These are phyloP conservation scores for Trichophyton rubrum DNA, from an alignment of 2,329 filamentous ascomycete genomes.

Conservation along the genomic window DNA sequence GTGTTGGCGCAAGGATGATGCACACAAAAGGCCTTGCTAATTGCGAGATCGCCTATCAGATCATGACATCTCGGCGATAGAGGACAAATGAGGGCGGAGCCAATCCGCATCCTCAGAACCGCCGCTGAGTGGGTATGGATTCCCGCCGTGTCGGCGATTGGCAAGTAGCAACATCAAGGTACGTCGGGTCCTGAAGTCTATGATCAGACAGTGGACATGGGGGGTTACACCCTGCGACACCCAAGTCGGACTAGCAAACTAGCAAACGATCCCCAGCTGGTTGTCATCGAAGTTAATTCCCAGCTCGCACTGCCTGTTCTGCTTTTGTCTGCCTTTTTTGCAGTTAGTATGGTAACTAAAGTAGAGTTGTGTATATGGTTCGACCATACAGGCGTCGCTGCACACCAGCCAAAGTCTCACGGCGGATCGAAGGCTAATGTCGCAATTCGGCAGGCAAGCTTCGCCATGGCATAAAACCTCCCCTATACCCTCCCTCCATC, in stretches of 20 bases:
- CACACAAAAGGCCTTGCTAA: not conserved
- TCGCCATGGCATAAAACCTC: not conserved
- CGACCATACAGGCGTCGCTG: not conserved
- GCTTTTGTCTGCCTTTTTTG: not conserved
- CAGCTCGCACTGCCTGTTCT: not conserved
- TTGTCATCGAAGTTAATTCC: not conserved
- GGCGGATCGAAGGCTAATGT: not conserved
- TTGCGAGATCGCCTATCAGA: conserved; percentile 1
- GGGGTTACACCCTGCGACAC: not conserved
- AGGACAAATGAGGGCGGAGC: conserved; percentile 4
- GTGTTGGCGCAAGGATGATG: not conserved
- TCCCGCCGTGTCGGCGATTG: conserved; percentile 1
- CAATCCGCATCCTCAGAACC: not conserved
- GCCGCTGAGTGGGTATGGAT: conserved; percentile 4
- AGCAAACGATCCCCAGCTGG: not conserved
- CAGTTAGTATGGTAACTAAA: not conserved
- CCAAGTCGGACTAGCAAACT: not conserved
- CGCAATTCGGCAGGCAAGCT: not conserved
- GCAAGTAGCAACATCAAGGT: not conserved
- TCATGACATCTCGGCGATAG: conserved; percentile 3
- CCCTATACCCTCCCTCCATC: not conserved
- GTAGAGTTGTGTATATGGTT: not conserved
- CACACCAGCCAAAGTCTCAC: not conserved
- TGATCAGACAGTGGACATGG: conserved; percentile 2
- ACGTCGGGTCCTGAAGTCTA: conserved; percentile 2